Conservation (phyloP, 2,329 filamentous ascomycete genomes). For the Pseudogymnoascus pannorum region DNA sequence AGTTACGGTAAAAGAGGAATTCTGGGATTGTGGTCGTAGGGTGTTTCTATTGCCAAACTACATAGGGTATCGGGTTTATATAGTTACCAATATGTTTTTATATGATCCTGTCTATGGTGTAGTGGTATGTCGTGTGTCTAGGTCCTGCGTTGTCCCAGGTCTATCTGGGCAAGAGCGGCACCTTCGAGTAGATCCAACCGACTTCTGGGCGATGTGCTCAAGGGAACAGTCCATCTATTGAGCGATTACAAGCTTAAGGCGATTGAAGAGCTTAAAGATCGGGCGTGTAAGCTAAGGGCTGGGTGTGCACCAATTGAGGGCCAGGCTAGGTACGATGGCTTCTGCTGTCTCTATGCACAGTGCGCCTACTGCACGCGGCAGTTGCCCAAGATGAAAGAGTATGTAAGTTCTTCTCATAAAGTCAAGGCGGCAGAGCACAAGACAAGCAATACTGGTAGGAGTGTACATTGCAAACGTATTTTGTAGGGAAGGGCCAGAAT, state of each 20-base stretch:
- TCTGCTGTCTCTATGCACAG: neutral
- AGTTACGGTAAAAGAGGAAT: no score
- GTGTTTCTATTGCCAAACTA: no score
- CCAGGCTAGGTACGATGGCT: neutral
- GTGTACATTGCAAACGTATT: no score
- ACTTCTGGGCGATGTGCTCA: neutral
- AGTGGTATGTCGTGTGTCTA: conserved; percentile 3
- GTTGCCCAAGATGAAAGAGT: neutral
- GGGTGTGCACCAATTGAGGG: neutral
- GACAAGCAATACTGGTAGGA: no score
- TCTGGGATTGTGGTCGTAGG: no score
- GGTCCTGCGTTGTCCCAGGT: conserved; percentile 2
- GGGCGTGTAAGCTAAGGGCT: neutral
- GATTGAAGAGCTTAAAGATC: conserved; percentile 5
- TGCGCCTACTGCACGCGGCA: neutral
- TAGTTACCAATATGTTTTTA: no score
- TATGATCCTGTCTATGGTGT: no score
- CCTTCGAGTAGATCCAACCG: conserved; percentile 7
- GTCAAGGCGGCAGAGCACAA: neutral
- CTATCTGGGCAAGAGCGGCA: conserved; percentile 5
- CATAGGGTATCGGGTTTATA: no score
- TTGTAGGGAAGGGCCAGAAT: no score
- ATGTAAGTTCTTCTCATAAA: neutral
- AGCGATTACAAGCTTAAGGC: conserved; percentile 7
- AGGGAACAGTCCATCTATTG: neutral